phyloP scores from a whole-genome alignment of 108 stramenopile species.

The Cyclotella distinguenda region DNA sequence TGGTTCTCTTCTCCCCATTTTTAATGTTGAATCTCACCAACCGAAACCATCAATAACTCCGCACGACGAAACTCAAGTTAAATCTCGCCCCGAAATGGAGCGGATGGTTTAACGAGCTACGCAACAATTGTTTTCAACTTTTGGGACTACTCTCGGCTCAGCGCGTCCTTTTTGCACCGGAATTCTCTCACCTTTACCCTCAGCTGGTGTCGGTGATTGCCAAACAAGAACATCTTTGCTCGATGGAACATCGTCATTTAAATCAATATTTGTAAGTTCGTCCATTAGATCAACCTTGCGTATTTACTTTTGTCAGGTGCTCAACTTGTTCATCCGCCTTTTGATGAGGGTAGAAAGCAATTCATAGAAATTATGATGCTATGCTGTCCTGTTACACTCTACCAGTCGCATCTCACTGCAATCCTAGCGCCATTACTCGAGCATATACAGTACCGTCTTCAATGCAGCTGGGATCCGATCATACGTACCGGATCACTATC shows the following conservation, averaged over 20 bases:
- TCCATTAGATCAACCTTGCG: background rate
- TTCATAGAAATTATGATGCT: slow-evolving; percentile 77
- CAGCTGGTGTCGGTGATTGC: slow-evolving; percentile 64
- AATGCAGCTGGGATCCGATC: slow-evolving; percentile 73
- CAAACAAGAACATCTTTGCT: slow-evolving; percentile 62
- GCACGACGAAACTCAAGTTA: too few species aligned
- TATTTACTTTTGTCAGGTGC: background rate
- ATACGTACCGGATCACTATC: slow-evolving; percentile 18
- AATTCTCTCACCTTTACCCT: slow-evolving; percentile 62
- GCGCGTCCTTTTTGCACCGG: slow-evolving; percentile 77
- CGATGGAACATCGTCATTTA: slow-evolving; percentile 89
- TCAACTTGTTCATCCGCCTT: background rate
- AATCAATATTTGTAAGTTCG: slow-evolving; percentile 72
- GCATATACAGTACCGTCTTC: slow-evolving; percentile 73
- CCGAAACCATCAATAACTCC: background rate
- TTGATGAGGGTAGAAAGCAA: slow-evolving; percentile 56
- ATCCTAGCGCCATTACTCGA: slow-evolving; percentile 78
- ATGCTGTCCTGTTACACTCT: slow-evolving; percentile 76
- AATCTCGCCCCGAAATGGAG: slow-evolving; percentile 87
- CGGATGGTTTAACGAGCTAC: slow-evolving; percentile 87
- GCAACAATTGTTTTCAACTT: slow-evolving; percentile 79
- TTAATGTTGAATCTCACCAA: background rate
- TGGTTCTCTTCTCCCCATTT: background rate
- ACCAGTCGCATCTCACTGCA: slow-evolving; percentile 75
- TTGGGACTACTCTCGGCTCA: slow-evolving; percentile 73